Base-by-base conservation (phyloP, 345 rosid species). In the Erodium maritimum region DNA sequence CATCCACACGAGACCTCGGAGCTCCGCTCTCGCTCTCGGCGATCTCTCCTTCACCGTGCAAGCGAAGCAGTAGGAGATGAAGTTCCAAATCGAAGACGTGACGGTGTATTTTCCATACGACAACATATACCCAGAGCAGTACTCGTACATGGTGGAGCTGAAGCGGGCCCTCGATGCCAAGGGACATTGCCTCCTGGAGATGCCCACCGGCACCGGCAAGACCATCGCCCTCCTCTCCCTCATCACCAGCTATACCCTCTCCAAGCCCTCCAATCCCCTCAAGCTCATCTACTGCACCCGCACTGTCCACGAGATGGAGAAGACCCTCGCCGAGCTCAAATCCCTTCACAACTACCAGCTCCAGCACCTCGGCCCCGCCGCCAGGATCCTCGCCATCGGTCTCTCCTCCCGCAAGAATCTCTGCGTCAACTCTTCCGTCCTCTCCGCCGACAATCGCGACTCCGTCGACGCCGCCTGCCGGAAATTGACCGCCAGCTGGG, bases 301-400 rank as follows among this genome's bases (percentile, higher is more conserved):
- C 70, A 89, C 97, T 14, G 99, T 93, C 24, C 97, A 87, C 67
- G 99, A 93, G 82, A 89, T 93, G 99, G 99, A 93, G 80, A 93
- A 93, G 66, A 93, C 99, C 23, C 73, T 89, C 0, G 88, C 86
- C 58, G 99, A 93, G 73, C 81, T 93, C 64, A 87, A 81, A 75
- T 54, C 77, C 4, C 75, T 93, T 57, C 93, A 90, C 64, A 75
- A 73, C 21, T 93, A 93, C 69, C 99, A 85, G 73, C 65, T 79
- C 62, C 69, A 62, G 54, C 79, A 82, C 53, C 73, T 87, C 52
- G 97, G 97, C 23, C 68, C 79, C 21, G 82, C 84, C 58, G 90
- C 99, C 5, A 79, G 59, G 75, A 77, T 85, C 62, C 78, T 93
- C 37, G 97, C 97, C 0, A 71, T 93, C 19, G 97, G 96, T 1